Evolutionary conservation across 129 eudicot genomes (phyloP).

Genomic region (Apium graveolens): DNA sequence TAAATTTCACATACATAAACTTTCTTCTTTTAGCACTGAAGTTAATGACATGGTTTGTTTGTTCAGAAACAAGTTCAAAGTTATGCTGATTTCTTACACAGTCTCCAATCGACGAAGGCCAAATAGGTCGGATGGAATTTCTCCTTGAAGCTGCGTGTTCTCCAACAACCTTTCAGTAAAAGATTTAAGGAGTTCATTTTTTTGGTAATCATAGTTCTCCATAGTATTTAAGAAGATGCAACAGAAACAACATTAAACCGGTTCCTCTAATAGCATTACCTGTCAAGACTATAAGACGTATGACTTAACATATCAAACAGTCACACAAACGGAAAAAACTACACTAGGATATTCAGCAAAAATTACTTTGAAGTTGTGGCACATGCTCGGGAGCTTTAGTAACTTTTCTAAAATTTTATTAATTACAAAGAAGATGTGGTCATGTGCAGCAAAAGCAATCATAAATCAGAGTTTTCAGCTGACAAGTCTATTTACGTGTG

Average conservation of each 20-base stretch:
- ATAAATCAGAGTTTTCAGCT: neutral
- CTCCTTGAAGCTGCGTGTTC: conserved; percentile 58
- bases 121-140: conserved; percentile 53
- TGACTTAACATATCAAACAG: neutral
- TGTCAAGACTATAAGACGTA: neutral
- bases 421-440: neutral
- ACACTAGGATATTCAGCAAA: neutral
- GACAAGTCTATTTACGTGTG: neutral
- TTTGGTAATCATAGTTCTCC: neutral
- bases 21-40: neutral
- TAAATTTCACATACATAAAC: neutral
- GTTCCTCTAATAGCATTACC: too few relatives aligned
- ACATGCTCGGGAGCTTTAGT: neutral
- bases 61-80: neutral
- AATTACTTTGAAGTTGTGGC: neutral
- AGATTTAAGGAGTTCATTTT: conserved; percentile 1
- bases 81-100: conserved; percentile 46
- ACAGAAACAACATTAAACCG: neutral
- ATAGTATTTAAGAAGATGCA: neutral
- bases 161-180: conserved; percentile 51
- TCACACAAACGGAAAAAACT: neutral
- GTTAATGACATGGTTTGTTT: neutral
- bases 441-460: neutral
- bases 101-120: conserved; percentile 53
- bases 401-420: neutral